Percentiles rank a stretch among this genome's conserved stretches.
These are phyloP conservation scores for Priceomyces carsonii DNA, from an alignment of 805 yeast species.

Conservation along the genomic window DNA sequence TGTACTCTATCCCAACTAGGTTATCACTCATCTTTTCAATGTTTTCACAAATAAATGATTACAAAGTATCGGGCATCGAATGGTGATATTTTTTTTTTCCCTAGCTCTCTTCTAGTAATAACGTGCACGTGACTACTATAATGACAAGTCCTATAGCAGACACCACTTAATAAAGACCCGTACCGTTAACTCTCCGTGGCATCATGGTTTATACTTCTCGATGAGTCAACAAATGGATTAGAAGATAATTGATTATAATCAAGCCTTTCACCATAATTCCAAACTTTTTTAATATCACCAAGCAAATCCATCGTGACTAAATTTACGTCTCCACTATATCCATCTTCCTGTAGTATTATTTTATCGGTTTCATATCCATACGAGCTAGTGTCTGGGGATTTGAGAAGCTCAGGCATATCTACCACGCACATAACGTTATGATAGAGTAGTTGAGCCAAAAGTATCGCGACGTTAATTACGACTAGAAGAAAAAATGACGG, in stretches of 20 bases:
- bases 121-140: not conserved
- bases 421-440: conserved; percentile 34
- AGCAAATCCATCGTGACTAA: conserved; percentile 28
- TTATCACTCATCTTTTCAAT: conserved; percentile 24
- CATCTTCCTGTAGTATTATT: conserved; percentile 29
- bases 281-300: conserved; percentile 13
- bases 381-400: conserved; percentile 1
- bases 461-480: conserved; percentile 24
- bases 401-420: conserved; percentile 31
- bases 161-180: not conserved
- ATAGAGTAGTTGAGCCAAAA: conserved; percentile 28
- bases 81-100: conserved; percentile 3
- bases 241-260: conserved; percentile 5
- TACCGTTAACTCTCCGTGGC: too few species aligned
- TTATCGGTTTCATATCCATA: conserved; percentile 14
- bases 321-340: conserved; percentile 39
- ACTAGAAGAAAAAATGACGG: conserved; percentile 27
- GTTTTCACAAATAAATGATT: not conserved
- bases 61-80: conserved; percentile 3
- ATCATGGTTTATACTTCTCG: too few species aligned
- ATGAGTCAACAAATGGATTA: not conserved
- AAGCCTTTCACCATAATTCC: conserved; percentile 10
- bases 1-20: conserved; percentile 83
- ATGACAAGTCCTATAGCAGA: not conserved
- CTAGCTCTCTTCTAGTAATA: not conserved